phyloP scores from a whole-genome alignment of 2,329 filamentous ascomycete species.

The Penicillium sp. region DNA sequence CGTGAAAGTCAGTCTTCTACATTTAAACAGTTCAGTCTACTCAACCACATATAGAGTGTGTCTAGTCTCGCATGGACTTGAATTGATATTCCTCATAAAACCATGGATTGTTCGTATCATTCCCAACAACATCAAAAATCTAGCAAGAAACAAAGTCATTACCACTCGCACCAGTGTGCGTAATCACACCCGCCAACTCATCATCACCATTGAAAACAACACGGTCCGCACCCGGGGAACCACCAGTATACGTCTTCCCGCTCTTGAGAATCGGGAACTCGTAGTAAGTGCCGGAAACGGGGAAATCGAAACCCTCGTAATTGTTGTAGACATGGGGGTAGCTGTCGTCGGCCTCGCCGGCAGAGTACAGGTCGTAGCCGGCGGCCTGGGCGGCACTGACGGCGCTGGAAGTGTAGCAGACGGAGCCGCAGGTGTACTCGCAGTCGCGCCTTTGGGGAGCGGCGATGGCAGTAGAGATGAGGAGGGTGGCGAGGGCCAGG shows the following conservation, averaged over 20 bases:
- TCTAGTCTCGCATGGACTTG: not conserved
- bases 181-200: slow-evolving; percentile 64
- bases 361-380: slow-evolving; percentile 54
- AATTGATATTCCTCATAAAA: not conserved
- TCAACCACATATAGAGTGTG: no score
- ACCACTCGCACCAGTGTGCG: slow-evolving; percentile 68
- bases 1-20: slow-evolving; percentile 22
- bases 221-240: slow-evolving; percentile 66
- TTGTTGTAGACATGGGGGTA: slow-evolving; percentile 65
- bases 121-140: not conserved
- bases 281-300: slow-evolving; percentile 59
- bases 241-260: slow-evolving; percentile 56
- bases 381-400: slow-evolving; percentile 54
- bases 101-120: no score
- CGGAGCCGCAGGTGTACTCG: slow-evolving; percentile 56
- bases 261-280: slow-evolving; percentile 62
- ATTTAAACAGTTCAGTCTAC: not conserved
- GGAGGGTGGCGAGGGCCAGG: slow-evolving; percentile 21
- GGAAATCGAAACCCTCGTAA: slow-evolving; percentile 64
- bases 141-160: slow-evolving; percentile 61
- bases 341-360: slow-evolving; percentile 36
- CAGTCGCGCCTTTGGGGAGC: slow-evolving; percentile 41
- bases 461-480: slow-evolving; percentile 27
- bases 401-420: slow-evolving; percentile 53
- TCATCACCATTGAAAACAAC: slow-evolving; percentile 63